Conservation (phyloP, 2,329 filamentous ascomycete genomes). For the Cytospora schulzeri region DNA sequence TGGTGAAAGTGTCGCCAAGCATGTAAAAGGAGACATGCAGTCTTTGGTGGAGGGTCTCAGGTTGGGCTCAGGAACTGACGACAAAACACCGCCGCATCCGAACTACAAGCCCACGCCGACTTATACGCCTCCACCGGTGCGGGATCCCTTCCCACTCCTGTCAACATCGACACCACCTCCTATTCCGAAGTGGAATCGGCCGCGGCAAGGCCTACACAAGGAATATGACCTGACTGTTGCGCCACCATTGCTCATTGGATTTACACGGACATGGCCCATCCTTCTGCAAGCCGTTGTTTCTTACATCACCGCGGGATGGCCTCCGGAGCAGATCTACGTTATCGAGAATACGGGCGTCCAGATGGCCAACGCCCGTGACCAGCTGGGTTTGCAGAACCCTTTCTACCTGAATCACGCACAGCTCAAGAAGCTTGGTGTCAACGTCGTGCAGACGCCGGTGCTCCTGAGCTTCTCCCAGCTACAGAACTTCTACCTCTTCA, state of each 20-base stretch:
- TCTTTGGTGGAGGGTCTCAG: conserved; percentile 4
- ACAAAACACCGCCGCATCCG: not conserved
- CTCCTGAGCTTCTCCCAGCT: conserved; percentile 56
- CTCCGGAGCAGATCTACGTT: conserved; percentile 56
- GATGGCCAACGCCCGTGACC: conserved; percentile 51
- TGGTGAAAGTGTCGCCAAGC: not conserved
- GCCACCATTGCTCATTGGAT: conserved; percentile 61
- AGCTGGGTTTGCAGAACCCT: conserved; percentile 55
- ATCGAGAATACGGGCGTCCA: conserved; percentile 62
- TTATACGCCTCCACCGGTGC: conserved; percentile 37
- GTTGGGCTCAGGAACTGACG: not conserved
- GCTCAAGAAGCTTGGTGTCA: conserved; percentile 50
- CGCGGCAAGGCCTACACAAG: conserved; percentile 41
- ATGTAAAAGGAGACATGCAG: conserved; percentile 12
- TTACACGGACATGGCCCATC: conserved; percentile 58
- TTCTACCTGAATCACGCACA: conserved; percentile 57
- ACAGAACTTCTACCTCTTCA: conserved; percentile 55
- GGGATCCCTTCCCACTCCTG: conserved; percentile 47
- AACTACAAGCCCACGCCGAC: conserved; percentile 34
- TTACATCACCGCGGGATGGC: conserved; percentile 63
- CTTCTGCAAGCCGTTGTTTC: conserved; percentile 57
- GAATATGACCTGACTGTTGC: conserved; percentile 41
- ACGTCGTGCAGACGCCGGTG: conserved; percentile 51
- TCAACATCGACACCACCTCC: conserved; percentile 41
- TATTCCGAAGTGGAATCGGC: conserved; percentile 48